Base-by-base conservation (phyloP, 177 flowering plant genomes). In the Vitis hybrid region DNA sequence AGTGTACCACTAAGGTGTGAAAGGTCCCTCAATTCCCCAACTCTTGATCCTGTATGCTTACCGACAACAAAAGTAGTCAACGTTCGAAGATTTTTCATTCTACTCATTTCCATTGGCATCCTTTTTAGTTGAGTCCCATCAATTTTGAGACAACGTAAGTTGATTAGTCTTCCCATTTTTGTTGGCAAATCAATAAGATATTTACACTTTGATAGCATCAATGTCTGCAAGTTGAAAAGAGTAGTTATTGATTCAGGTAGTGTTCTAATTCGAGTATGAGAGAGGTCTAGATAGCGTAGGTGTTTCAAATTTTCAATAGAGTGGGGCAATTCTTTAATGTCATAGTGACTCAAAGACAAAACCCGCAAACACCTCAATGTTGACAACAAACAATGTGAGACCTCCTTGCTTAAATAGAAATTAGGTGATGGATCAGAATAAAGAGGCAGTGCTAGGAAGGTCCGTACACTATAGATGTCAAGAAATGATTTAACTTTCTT, bases 241-340 rank as follows among this genome's bases (percentile, higher is more conserved):
- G 3, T 12, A 16, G 68, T 27, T 0, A 76, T 19, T 3, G 80
- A 69, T 3, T 67, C 72, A 6, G 83, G 84, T 13, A 85, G 48
- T 48, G 6, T 19, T 19, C 27, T 19, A 2, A 85, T 65, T 6
- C 1, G 2, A 21, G 81, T 72, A 13, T 19, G 4, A 15, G 84
- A 80, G 11, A 85, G 70, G 51, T 85, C 68, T 4, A 83, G 55
- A n/a, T 72, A 78, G 3, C 82, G 72, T 2, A 83, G 68, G 59
- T 68, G 80, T 35, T 62, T 76, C 75, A 83, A 67, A 11, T 74
- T 10, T 1, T 82, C 77, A 24, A 83, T 52, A 7, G 81, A 76
- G 50, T 52, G 11, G 2, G 84, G 81, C 49, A 77, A 14, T 46
- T 52, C 56, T 3, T 4, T 1, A 1, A 70, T 49, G 6, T 2